Conservation (phyloP, 2,329 filamentous ascomycete genomes). For the Parascedosporium putredinis region DNA sequence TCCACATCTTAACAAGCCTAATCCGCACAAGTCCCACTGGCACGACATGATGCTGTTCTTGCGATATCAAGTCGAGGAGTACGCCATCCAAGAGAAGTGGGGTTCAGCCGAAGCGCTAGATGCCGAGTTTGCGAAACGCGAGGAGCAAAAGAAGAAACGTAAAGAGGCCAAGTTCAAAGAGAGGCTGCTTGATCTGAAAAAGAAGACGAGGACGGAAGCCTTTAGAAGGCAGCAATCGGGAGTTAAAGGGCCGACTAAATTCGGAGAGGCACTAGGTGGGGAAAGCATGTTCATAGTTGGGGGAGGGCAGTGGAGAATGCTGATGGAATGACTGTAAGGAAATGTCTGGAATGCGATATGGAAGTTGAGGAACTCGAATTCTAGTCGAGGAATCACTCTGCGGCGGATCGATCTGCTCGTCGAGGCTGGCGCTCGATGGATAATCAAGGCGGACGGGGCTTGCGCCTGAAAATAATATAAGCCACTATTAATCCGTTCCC, state of each 20-base stretch:
- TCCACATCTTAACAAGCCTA: slow-evolving; percentile 79
- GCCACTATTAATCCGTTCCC: too few species aligned
- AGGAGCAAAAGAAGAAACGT: slow-evolving; percentile 67
- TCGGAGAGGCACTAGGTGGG: slow-evolving; percentile 67
- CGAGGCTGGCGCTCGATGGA: too few species aligned
- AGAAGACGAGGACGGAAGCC: slow-evolving; percentile 83
- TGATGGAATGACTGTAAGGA: slow-evolving; percentile 71
- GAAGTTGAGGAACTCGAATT: slow-evolving; percentile 69
- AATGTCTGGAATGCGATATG: slow-evolving; percentile 64
- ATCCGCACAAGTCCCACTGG: slow-evolving; percentile 93
- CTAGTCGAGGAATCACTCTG: too few species aligned
- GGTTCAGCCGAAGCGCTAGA: slow-evolving; percentile 77
- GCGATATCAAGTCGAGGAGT: slow-evolving; percentile 87
- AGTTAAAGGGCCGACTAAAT: slow-evolving; percentile 42
- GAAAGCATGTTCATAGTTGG: slow-evolving; percentile 85
- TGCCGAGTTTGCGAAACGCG: slow-evolving; percentile 73
- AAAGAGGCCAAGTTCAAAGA: slow-evolving; percentile 89
- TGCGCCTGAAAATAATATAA: too few species aligned
- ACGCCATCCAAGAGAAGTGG: slow-evolving; percentile 86
- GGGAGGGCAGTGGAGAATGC: slow-evolving; percentile 57
- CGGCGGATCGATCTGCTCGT: too few species aligned
- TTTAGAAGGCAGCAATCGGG: slow-evolving; percentile 60
- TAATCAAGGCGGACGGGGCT: too few species aligned
- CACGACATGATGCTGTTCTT: slow-evolving; percentile 98
- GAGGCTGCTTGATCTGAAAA: slow-evolving; percentile 83